These are phyloP conservation scores for Nicotiana otophora DNA, from an alignment of 257 asterid genomes.

Conservation along the genomic window DNA sequence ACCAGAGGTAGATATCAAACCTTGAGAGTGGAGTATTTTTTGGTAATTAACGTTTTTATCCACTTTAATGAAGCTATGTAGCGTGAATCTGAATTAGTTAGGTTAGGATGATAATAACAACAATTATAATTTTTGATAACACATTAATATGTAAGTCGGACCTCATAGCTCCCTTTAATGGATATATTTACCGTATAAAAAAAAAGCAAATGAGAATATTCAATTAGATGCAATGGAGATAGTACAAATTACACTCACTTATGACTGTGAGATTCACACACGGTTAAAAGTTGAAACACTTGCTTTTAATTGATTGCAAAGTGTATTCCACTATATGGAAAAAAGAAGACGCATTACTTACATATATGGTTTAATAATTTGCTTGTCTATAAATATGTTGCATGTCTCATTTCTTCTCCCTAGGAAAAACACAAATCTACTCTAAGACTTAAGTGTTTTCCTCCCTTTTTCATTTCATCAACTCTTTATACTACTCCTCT, in stretches of 20 bases:
- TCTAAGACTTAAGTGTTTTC: conserved; percentile 37
- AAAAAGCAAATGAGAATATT: neutral
- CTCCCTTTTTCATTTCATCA: conserved; percentile 25
- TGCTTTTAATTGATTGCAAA: neutral
- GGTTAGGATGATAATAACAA: neutral
- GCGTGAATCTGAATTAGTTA: too few species aligned
- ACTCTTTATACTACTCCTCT: neutral
- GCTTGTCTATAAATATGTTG: conserved; percentile 44
- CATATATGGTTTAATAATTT: neutral
- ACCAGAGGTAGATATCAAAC: too few species aligned
- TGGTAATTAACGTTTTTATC: neutral
- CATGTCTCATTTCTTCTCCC: conserved; percentile 23
- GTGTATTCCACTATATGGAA: conserved; percentile 7
- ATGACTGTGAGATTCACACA: neutral
- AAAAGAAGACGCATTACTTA: neutral
- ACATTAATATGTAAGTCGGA: neutral
- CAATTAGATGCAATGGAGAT: conserved; percentile 4
- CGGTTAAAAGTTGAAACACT: neutral
- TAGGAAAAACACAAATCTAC: conserved; percentile 46
- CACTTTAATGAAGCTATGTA: neutral
- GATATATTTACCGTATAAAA: neutral
- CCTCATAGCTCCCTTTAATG: neutral
- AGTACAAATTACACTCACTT: neutral
- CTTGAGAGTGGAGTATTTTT: neutral
- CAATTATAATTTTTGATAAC: neutral